Evolutionary conservation across 495 filamentous ascomycete genomes (phyloP), one percentile per base, ranked within the genome.

Genomic region (Mytilinidion resinicola): DNA sequence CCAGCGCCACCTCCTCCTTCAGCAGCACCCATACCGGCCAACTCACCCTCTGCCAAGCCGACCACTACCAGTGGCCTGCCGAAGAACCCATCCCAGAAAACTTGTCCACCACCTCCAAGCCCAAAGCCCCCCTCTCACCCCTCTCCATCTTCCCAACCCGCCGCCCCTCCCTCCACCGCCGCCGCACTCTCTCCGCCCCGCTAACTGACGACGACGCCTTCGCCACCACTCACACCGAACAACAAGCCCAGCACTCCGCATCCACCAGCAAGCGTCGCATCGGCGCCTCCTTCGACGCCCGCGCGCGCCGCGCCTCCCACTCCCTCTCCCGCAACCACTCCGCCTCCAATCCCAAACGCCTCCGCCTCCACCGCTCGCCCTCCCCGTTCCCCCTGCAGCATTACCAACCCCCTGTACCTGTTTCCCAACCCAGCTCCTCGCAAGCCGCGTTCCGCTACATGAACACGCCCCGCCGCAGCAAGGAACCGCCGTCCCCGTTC

Each of bases 1-100:
- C 71, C 1, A 70, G 72, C 44, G 68, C 72, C 4, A 75, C 73
- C 14, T 73, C 76, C 44, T 69, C 69, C 4, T 72, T 69, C 6
- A 65, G 62, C 44, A 67, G 61, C 52, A n/a, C 53, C 56, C 15
- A 59, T 55, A 9, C 30, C 7, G 39, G 59, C 17, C 15, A 66
- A 20, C 30, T 66, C 14, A 53, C 59, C 14, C 61, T 66, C 51
- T 55, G 63, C 9, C 63, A 59, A 12, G 51, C 63, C 9, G 59
- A 63, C 19, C 56, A 41, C 20, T 14, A 56, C 19, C 56, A 48
- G 47, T 53, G 60, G 17, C 47, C 34, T n/a, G n/a, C 15, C 4
- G 51, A 53, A 37, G 46, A 17, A 12, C n/a, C 37, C 19, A 60
- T 54, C 12, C 54, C 56, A 6, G 54, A 62, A 19, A 42, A 21